Evolutionary conservation across 2,329 filamentous ascomycete genomes (phyloP).

Genomic region (Zymoseptoria crescenta): DNA sequence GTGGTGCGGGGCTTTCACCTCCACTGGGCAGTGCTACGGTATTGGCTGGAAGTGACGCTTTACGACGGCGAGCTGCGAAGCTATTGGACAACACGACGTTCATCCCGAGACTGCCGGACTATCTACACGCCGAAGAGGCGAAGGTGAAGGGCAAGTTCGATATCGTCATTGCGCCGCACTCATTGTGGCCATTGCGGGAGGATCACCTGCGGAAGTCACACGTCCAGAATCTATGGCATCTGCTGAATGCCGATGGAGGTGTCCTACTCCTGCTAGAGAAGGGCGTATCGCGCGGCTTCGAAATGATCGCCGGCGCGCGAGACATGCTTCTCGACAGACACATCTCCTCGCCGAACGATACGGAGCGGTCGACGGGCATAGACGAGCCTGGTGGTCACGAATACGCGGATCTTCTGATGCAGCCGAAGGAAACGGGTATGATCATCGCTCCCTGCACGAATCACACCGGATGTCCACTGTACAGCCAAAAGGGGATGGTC

Average conservation of each 20-base stretch:
- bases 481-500: slow-evolving; percentile 58
- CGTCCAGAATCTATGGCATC: slow-evolving; percentile 80
- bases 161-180: slow-evolving; percentile 80
- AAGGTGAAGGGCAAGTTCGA: slow-evolving; percentile 58
- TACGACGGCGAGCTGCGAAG: slow-evolving; percentile 66
- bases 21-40: slow-evolving; percentile 71
- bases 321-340: slow-evolving; percentile 69
- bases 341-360: slow-evolving; percentile 52
- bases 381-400: slow-evolving; percentile 12
- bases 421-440: slow-evolving; percentile 51
- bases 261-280: slow-evolving; percentile 85
- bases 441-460: slow-evolving; percentile 71
- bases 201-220: slow-evolving; percentile 69
- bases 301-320: slow-evolving; percentile 78
- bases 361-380: slow-evolving; percentile 7
- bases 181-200: slow-evolving; percentile 67
- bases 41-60: slow-evolving; percentile 63
- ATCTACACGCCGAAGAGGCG: slow-evolving; percentile 54
- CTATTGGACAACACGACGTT: slow-evolving; percentile 87
- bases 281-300: slow-evolving; percentile 83
- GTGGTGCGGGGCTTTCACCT: slow-evolving; percentile 35
- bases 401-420: slow-evolving; percentile 8
- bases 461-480: slow-evolving; percentile 84
- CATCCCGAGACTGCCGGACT: slow-evolving; percentile 83
- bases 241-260: slow-evolving; percentile 76